Evolutionary conservation across 2,329 filamentous ascomycete genomes (phyloP), one percentile per base, ranked within the genome.

Genomic region (Ciborinia camelliae): DNA sequence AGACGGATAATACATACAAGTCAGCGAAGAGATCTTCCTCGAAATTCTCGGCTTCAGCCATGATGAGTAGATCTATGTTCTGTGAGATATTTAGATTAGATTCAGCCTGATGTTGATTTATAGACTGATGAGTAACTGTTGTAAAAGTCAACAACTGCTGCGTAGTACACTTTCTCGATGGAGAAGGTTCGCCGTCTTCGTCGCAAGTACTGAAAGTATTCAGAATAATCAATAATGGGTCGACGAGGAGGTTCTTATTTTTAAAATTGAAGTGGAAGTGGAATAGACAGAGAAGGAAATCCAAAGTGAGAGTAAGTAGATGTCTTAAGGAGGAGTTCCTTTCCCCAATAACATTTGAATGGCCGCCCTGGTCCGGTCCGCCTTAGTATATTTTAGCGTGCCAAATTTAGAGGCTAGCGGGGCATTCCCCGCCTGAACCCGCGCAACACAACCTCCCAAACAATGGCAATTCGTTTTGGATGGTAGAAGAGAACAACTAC

Each of bases 11-110:
- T 64, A 84, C 91, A 80, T 82, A 97, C 92, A 97, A 86, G 80
- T 97, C 93, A 73, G 92, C 92, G 78, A 97, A 97, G 79, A 97
- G 90, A 83, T 97, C 92, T 75, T 97, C 93, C 72, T 97, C 92
- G 71, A 92, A 88, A 71, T 91, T 90, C 74, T 93, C 90, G 62
- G 84, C 81, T 74, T 95, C 91, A 55, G 90, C 86, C 91, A 94
- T 95, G 72, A 58, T 82, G 76, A 55, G 1, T 59, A 14, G 35
- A 50, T 35, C 45, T 59, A n/a, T 51, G 7, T 23, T 43, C 32
- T 58, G 35, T 63, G 53, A 26, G 20, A 32, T 28, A 50, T 51
- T 18, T 35, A 50, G 35, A 41, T 63, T 50, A 20, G 18, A 51
- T 51, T 58, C 53, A 51, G 45, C 54, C n/a, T 39, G 20, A 26